These are phyloP conservation scores for Cladosporium colombiae DNA, from an alignment of 2,329 filamentous ascomycete genomes.

Conservation along the genomic window DNA sequence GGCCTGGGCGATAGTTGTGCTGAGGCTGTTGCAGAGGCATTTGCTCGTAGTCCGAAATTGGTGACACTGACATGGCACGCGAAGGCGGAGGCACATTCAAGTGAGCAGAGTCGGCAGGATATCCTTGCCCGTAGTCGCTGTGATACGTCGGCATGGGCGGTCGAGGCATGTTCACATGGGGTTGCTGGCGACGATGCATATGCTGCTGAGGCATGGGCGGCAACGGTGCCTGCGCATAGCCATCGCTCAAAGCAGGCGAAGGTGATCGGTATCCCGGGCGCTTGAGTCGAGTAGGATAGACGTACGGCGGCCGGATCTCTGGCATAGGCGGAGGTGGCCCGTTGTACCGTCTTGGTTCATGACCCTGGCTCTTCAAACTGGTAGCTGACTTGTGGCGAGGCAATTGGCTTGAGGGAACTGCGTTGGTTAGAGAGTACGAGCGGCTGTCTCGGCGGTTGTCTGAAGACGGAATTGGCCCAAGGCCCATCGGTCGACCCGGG, in stretches of 20 bases:
- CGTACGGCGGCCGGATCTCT: slow-evolving; percentile 42
- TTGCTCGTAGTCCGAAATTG: slow-evolving; percentile 30
- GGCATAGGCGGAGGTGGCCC: slow-evolving; percentile 35
- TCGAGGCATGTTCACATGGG: slow-evolving; percentile 22
- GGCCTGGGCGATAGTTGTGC: slow-evolving; percentile 32
- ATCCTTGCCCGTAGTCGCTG: slow-evolving; percentile 32
- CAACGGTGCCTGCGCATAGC: slow-evolving; percentile 26
- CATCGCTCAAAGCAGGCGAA: slow-evolving; percentile 49
- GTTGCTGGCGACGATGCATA: slow-evolving; percentile 15
- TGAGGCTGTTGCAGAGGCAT: slow-evolving; percentile 22
- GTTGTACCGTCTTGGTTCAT: slow-evolving; percentile 33
- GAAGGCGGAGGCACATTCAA: slow-evolving; percentile 31
- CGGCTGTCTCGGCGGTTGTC: slow-evolving; percentile 37
- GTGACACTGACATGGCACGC: slow-evolving; percentile 30
- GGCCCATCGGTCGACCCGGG: slow-evolving; percentile 18
- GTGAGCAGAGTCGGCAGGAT: slow-evolving; percentile 26
- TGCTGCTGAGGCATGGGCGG: slow-evolving; percentile 15
- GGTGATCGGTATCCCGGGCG: slow-evolving; percentile 44
- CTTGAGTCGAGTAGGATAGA: slow-evolving; percentile 45
- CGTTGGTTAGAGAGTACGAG: slow-evolving; percentile 44
- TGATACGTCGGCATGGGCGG: slow-evolving; percentile 35
- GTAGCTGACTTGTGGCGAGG: slow-evolving; percentile 47
- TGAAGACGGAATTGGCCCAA: slow-evolving; percentile 16
- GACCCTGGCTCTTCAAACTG: slow-evolving; percentile 47
- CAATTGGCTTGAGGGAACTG: slow-evolving; percentile 38